Evolutionary conservation across 257 asterid species (phyloP), one percentile per base, ranked within the genome.

Genomic region (Solanum pinnatisectum): DNA sequence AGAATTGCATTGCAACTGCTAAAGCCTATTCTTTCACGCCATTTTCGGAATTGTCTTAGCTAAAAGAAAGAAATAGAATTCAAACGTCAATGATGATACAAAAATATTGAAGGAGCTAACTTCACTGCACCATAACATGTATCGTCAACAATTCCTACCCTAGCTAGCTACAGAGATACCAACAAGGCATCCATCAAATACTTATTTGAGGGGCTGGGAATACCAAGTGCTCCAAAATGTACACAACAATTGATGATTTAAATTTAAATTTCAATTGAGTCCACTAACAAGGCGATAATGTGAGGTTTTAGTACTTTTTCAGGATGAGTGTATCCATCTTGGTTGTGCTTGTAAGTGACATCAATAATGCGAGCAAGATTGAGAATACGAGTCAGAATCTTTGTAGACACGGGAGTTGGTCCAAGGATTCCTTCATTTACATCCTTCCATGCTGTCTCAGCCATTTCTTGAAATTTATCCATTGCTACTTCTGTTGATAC

Each of bases 381-480:
- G 40, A 92, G 67, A 22, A 46, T 60, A 18, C 86, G 83, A 63
- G 78, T 79, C 8, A 91, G 73, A 56, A 91, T 84, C 40, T 89
- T 87, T 85, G 44, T 85, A 0, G 91, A 37, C 9, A 87, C 89
- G 0, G 85, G 7, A 4, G 86, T 79, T 37, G 90, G 91, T 81
- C 67, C 84, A 13, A 84, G 68, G 5, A 39, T 83, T 76, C 92
- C 97, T 22, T 89, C 94, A 87, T 93, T 94, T 0, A 91, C 88
- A 35, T 91, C 95, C 73, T 92, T 93, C 97, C 97, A 94, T 5
- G 94, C 94, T 52, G 86, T 74, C 84, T 89, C 91, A 5, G 87
- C 92, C 35, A 92, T 91, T 5, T 81, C 87, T 1, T 65, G 82
- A 2, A 93, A 84, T 84, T 91, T 87, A 12, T 84, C 46, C 90